phyloP scores from a whole-genome alignment of 306 rosid genomes.

The Delonix regia region DNA sequence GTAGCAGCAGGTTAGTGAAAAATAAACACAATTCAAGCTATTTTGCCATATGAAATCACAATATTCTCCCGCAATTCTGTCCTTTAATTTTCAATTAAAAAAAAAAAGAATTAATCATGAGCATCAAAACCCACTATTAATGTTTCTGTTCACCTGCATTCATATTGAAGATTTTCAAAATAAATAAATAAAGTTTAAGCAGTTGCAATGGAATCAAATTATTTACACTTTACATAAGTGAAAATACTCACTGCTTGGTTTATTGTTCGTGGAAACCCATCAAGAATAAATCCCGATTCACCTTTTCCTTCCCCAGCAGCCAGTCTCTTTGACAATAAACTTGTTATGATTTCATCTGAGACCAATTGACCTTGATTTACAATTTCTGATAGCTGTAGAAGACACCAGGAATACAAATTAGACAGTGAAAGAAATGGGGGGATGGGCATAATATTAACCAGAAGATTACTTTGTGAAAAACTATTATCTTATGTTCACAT shows the following conservation, averaged over 20 bases:
- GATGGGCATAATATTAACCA: not conserved
- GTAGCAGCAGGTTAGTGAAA: slow-evolving; percentile 17
- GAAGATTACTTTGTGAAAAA: not conserved
- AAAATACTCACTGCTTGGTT: slow-evolving; percentile 84
- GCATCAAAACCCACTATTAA: slow-evolving; percentile 11
- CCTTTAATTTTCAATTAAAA: slow-evolving; percentile 21
- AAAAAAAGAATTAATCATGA: slow-evolving; percentile 13
- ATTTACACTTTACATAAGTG: slow-evolving; percentile 27
- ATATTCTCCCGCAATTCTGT: not conserved
- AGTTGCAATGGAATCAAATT: slow-evolving; percentile 5
- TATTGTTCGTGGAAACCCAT: slow-evolving; percentile 94
- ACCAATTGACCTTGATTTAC: slow-evolving; percentile 92
- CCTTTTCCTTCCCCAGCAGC: slow-evolving; percentile 75
- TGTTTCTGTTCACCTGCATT: slow-evolving; percentile 11
- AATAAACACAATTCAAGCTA: not conserved
- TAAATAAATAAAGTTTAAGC: not conserved
- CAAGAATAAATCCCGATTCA: slow-evolving; percentile 91
- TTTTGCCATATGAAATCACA: slow-evolving; percentile 10
- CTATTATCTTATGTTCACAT: not conserved
- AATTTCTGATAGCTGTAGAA: slow-evolving; percentile 78
- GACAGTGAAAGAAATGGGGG: not conserved
- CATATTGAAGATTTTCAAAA: slow-evolving; percentile 1
- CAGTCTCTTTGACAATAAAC: slow-evolving; percentile 83
- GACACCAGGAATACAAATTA: slow-evolving; percentile 32
- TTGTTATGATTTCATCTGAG: slow-evolving; percentile 85